Base-by-base conservation (phyloP, 202 grass and related monocot species). In the Elaeis oleifera region DNA sequence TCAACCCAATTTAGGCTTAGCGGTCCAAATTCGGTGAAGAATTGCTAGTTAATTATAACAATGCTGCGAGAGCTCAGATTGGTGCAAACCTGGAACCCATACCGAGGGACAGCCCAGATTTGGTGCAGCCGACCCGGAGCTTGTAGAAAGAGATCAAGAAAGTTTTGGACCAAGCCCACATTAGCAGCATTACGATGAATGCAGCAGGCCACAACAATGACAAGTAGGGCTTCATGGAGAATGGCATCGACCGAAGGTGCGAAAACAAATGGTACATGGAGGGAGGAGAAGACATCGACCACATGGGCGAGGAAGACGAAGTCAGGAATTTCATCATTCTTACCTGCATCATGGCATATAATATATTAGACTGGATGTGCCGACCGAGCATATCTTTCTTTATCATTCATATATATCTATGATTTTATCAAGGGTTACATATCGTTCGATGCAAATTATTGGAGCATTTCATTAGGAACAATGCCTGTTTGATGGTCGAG, bases 251-350 rank as follows among this genome's bases (percentile, higher is more conserved):
- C 0, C 73, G 54, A 70, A 69, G 50, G 78, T 72, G 4, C 91
- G 79, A 58, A 88, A 49, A 88, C 67, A 71, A 96, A 96, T 5
- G 83, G 56, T n/a, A 72, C 61, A 53, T 96, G 91, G 53, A 90
- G 4, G 7, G 91, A 96, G 53, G 86, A 83, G 60, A 76, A 58
- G 13, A 89, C 52, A 54, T 96, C 91, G 74, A 90, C 87, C 6
- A 80, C 79, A 25, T 95, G 90, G 3, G 76, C 90, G 44, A 95
- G 53, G 68, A 85, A 95, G 58, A 95, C 90, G 68, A 89, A 95
- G 49, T 86, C 82, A 13, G 90, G 82, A 29, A 71, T 82, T 51
- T 79, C 52, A 65, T 83, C 79, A 26, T 57, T 69, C 24, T 63
- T 63, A 5, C 83, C 83, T 83, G 68, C 65, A 27, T 28, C 72